A percentile compares a stretch with the other conserved stretches of the same genome.
Evolutionary conservation across 345 rosid species (phyloP).

Genomic region (Boechera divaricarpa): DNA sequence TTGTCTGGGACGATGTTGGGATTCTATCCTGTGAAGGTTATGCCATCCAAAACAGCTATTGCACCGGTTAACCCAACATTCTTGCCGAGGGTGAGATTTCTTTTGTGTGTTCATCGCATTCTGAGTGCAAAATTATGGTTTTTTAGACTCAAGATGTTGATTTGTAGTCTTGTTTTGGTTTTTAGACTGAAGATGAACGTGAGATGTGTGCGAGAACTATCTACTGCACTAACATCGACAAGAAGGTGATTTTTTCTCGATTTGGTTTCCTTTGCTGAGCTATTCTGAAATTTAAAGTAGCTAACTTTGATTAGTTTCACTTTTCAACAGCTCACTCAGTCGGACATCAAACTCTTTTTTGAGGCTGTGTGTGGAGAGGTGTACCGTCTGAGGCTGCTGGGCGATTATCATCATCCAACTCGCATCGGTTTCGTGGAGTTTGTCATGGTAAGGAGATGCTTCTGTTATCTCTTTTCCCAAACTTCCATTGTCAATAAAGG

Average conservation of each 20-base stretch:
- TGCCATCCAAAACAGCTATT: conserved; percentile 95
- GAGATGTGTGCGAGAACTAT: conserved; percentile 95
- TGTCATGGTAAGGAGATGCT: conserved; percentile 56
- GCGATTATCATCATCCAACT: conserved; percentile 80
- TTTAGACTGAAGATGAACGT: conserved; percentile 85
- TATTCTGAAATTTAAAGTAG: background rate
- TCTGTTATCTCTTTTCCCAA: background rate
- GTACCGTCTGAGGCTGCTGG: conserved; percentile 73
- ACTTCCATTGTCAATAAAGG: background rate
- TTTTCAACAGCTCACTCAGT: conserved; percentile 62
- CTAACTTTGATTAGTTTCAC: background rate
- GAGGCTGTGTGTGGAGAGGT: conserved; percentile 84
- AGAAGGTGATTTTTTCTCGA: conserved; percentile 58
- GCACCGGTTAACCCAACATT: conserved; percentile 96
- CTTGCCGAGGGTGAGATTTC: conserved; percentile 75
- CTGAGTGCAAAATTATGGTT: conserved; percentile 8
- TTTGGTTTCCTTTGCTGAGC: background rate
- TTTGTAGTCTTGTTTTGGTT: conserved; percentile 24
- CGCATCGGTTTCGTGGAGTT: conserved; percentile 87
- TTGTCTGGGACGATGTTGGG: conserved; percentile 90
- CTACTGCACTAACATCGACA: conserved; percentile 93
- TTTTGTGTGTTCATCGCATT: background rate
- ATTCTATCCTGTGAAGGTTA: conserved; percentile 84
- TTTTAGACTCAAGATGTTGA: conserved; percentile 17
- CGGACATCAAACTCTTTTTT: conserved; percentile 68